phyloP scores from a whole-genome alignment of 129 eudicot species.

The Mikania micrantha region DNA sequence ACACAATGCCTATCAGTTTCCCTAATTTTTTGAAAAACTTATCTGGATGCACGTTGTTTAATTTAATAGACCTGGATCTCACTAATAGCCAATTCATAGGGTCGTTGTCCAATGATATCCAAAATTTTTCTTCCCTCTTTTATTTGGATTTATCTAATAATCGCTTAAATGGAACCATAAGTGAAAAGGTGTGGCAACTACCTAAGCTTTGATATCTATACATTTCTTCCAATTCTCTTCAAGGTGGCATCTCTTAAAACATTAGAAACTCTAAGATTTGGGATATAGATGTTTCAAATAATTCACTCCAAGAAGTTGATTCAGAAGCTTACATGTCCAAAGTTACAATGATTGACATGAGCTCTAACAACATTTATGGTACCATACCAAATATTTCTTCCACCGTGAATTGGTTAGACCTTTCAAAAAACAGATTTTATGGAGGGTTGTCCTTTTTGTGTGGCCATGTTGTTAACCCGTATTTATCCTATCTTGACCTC shows the following conservation, averaged over 20 bases:
- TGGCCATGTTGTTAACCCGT: no score
- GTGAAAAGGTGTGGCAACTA: no score
- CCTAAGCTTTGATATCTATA: neutral
- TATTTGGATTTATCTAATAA: neutral
- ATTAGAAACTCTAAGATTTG: neutral
- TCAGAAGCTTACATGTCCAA: slow-evolving; percentile 6
- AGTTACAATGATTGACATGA: neutral
- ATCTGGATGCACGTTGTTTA: neutral
- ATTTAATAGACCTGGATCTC: no score
- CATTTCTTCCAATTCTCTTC: slow-evolving; percentile 2
- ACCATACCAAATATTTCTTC: no score
- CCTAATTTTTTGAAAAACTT: neutral
- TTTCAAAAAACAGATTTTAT: no score
- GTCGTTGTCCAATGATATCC: no score
- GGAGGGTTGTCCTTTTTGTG: no score
- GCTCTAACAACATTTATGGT: slow-evolving; percentile 23
- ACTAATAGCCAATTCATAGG: no score
- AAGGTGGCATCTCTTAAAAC: neutral
- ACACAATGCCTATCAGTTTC: neutral
- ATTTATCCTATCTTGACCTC: no score
- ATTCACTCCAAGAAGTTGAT: neutral
- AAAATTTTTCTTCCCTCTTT: neutral
- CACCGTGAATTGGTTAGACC: no score
- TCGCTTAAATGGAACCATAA: neutral
- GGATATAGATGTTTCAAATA: neutral